These are phyloP conservation scores for Ophiosphaerella herpotricha DNA, from an alignment of 2,329 filamentous ascomycete species.

Conservation along the genomic window DNA sequence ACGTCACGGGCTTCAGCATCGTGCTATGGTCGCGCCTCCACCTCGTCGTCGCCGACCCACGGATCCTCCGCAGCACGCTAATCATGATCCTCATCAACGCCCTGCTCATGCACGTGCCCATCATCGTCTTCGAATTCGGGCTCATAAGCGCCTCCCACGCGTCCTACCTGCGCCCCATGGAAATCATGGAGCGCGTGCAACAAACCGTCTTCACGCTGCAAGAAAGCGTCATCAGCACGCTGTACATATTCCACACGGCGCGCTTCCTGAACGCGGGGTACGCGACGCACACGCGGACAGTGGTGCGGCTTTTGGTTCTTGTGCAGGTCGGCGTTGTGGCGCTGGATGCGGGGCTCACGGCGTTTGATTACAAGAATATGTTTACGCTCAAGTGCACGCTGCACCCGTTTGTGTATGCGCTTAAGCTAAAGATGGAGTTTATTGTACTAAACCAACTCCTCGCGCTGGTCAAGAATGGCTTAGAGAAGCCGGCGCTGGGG, in stretches of 20 bases:
- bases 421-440: constrained; percentile 56
- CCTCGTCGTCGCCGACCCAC: constrained; percentile 56
- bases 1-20: constrained; percentile 63
- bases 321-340: constrained; percentile 11
- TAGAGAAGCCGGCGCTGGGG: background rate
- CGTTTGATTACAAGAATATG: constrained; percentile 10
- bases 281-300: constrained; percentile 3
- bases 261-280: constrained; percentile 46
- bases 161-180: constrained; percentile 8
- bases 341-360: constrained; percentile 6
- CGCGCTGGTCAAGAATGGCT: constrained; percentile 5
- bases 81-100: constrained; percentile 60
- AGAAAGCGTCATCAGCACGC: constrained; percentile 32
- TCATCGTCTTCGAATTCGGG: constrained; percentile 45
- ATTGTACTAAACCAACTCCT: constrained; percentile 50
- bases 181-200: constrained; percentile 34
- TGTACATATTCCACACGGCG: constrained; percentile 55
- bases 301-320: constrained; percentile 5
- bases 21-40: constrained; percentile 65
- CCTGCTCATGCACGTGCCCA: constrained; percentile 57
- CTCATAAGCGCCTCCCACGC: constrained; percentile 3
- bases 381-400: constrained; percentile 19
- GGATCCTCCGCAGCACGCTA: constrained; percentile 52
- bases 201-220: constrained; percentile 44
- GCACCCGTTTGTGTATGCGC: constrained; percentile 46